A percentile compares a stretch with the other conserved stretches of the same genome.
These are phyloP conservation scores for Claviceps sp. DNA, from an alignment of 2,329 filamentous ascomycete genomes.

Conservation along the genomic window DNA sequence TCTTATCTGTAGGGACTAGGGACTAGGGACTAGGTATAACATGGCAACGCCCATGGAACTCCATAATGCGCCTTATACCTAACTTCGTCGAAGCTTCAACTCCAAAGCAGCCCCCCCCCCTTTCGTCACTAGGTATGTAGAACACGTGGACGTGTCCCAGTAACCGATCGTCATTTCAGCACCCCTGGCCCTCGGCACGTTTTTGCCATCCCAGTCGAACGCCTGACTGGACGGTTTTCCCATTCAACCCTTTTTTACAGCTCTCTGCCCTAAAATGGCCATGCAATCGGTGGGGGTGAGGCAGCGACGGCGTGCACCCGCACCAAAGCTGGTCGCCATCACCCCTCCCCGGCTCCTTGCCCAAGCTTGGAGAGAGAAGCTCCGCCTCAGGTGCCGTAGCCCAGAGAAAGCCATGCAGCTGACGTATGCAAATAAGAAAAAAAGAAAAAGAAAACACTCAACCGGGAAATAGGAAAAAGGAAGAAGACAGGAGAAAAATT, in stretches of 20 bases:
- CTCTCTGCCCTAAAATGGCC: neutral
- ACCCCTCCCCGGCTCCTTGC: neutral
- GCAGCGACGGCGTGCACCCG: neutral
- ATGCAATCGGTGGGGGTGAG: neutral
- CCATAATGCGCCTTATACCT: neutral
- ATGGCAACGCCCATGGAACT: neutral
- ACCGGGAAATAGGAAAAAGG: neutral
- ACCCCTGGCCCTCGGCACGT: neutral
- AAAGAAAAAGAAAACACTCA: neutral
- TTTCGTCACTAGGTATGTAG: neutral
- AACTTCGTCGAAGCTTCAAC: neutral
- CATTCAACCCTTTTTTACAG: too few species aligned
- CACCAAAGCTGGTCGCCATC: neutral
- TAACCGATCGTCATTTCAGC: neutral
- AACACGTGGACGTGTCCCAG: neutral
- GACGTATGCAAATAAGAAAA: neutral
- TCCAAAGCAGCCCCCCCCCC: neutral
- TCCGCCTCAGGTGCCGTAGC: neutral
- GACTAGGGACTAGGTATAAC: too few species aligned
- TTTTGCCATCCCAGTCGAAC: neutral
- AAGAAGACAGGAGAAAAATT: neutral
- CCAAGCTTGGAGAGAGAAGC: neutral
- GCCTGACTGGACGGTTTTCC: neutral
- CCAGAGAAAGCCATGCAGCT: neutral
- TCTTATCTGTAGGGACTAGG: neutral